These are phyloP conservation scores for Globisporangium abappressorium DNA, from an alignment of 352 stramenopile species.

Conservation along the genomic window DNA sequence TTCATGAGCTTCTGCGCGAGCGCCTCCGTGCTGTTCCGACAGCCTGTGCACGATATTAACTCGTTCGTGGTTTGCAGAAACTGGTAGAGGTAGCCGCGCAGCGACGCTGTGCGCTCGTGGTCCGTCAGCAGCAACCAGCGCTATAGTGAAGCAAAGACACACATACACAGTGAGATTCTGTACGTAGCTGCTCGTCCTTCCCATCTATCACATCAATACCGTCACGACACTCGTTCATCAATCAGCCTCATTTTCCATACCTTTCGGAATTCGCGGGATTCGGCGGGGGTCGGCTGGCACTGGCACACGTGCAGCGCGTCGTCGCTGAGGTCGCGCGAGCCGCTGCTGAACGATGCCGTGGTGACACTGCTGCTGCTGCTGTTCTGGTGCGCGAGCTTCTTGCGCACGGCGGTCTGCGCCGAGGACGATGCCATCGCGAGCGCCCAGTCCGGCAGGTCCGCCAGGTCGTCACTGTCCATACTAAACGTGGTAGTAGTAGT, in stretches of 20 bases:
- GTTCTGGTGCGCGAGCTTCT: conserved; percentile 16
- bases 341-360: not conserved
- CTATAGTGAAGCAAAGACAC: conserved; percentile 21
- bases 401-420: conserved; percentile 5
- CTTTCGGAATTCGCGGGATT: conserved; percentile 83
- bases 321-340: conserved; percentile 2
- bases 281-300: conserved; percentile 63
- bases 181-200: not conserved
- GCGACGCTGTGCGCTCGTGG: conserved; percentile 58
- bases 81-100: conserved; percentile 60
- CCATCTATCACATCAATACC: not conserved
- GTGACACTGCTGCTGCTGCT: conserved; percentile 3
- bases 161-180: not conserved
- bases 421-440: conserved; percentile 5
- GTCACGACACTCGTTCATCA: not conserved
- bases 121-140: conserved; percentile 81
- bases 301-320: conserved; percentile 32
- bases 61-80: conserved; percentile 74
- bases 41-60: conserved; percentile 71
- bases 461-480: not conserved
- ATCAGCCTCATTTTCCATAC: conserved; percentile 21
- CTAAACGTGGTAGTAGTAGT: not conserved
- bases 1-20: conserved; percentile 71
- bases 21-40: conserved; percentile 71
- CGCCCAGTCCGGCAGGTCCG: conserved; percentile 5